Percentiles rank a stretch among this genome's conserved stretches.
These are phyloP conservation scores for Herpetospermum pedunculosum DNA, from an alignment of 306 rosid species.

Conservation along the genomic window DNA sequence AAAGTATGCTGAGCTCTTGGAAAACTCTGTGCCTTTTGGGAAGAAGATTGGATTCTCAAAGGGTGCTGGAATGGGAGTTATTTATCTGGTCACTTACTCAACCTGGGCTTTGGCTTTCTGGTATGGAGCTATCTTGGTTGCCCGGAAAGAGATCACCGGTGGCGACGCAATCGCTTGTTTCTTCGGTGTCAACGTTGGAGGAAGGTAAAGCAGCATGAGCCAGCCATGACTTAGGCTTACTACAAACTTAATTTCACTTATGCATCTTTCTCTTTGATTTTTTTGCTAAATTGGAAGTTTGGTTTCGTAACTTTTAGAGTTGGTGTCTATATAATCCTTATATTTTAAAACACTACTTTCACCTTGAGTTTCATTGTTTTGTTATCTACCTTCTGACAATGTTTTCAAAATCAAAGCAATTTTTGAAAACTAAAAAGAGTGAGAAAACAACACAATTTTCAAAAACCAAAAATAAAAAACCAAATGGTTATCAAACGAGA, in stretches of 20 bases:
- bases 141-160: conserved; percentile 44
- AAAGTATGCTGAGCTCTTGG: conserved; percentile 39
- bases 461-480: no score
- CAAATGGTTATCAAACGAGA: no score
- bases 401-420: no score
- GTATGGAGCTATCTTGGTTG: conserved; percentile 61
- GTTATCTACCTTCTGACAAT: no score
- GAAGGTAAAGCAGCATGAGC: conserved; percentile 40
- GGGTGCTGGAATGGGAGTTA: conserved; percentile 80
- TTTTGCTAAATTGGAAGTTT: no score
- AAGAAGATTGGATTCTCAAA: conserved; percentile 69
- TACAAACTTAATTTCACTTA: neutral
- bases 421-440: no score
- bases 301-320: no score
- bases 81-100: conserved; percentile 68
- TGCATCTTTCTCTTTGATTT: no score
- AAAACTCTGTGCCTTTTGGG: conserved; percentile 57
- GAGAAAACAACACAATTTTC: no score
- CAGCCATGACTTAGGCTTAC: neutral
- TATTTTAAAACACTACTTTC: no score
- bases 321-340: no score
- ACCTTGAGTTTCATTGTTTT: no score
- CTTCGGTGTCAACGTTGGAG: conserved; percentile 83
- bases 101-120: conserved; percentile 95
- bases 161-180: conserved; percentile 86